Base-by-base conservation (phyloP, 768 basidiomycete genomes). In the Arthromyces matolae region DNA sequence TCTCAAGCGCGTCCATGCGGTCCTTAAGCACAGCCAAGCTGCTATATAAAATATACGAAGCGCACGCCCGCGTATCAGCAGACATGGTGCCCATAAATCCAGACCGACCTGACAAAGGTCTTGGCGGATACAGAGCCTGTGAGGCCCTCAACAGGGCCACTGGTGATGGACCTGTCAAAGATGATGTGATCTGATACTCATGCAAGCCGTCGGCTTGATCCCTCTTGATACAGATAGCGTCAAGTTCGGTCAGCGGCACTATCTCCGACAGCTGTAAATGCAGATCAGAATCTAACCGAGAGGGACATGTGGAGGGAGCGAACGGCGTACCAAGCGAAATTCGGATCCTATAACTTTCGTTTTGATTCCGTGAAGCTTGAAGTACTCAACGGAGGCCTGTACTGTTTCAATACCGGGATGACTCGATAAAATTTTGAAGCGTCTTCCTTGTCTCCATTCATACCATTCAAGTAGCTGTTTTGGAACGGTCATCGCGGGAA, bases 331-430 rank as follows among this genome's bases (percentile, higher is more conserved):
- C 60, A 63, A 57, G 40, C 75, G 68, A 42, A 77, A 68, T 31
- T 72, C 65, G 10, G 65, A 64, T 18, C 71, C 71, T 45, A 78
- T 62, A 31, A 77, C 44, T 34, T 66, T 70, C 1, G 72, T 68
- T 53, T 65, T 63, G 55, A 77, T 54, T 4, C 64, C 53, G 43
- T 73, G 67, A 20, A 58, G 55, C 31, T 58, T 67, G 57, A 81
- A 71, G 56, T 74, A 80, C 16, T 62, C 64, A 10, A 69, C 57
- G 18, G 71, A 77, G 0, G 74, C 62, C 46, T 74, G 74, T 24
- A 83, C 73, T 8, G 65, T 57, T 47, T 76, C 67, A 18, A 79
- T 67, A 16, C 76, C 80, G 1, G 71, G 74, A 47, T 75, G 74
- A 24, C 39, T 47, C 14, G 33, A 56, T 29, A 68, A 51, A 45